Evolutionary conservation across 495 filamentous ascomycete genomes (phyloP), one percentile per base, ranked within the genome.

Genomic region (Xylaria scruposa): DNA sequence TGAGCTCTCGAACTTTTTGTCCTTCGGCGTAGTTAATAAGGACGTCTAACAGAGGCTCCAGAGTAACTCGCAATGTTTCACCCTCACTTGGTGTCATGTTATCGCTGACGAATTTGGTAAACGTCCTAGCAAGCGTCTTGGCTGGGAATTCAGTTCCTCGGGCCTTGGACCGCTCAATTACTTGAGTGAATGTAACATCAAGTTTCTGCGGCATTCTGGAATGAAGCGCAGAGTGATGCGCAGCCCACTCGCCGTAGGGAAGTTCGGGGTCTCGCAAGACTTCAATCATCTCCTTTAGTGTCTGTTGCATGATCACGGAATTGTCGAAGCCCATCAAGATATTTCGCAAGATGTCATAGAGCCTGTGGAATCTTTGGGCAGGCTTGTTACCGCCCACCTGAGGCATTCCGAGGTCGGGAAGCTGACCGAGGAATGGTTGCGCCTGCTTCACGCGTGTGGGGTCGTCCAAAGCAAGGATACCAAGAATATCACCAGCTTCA

Each of bases 401-500:
- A 19, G 97, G 94, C 44, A 91, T 86, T 42, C 97, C 96, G 68
- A 97, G 87, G 59, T 94, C 91, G 51, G 95, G 95, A 65, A 99
- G 90, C 78, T 97, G 92, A 44, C 92, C 96, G 63, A 94, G 85
- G 88, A 97, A 99, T n/a, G 96, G 92, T 79, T 97, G 92, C 17
- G 96, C 97, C 73, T 97, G 95, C 87, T 98, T 97, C 78, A 99
- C 94, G 73, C 94, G 93, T 59, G 93, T 93, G 15, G 96, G 97
- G 79, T 99, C 96, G 81, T 99, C 96, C 66, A 99, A 86, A 74
- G 95, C 91, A 31, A 99, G 90, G 72, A 99, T 97, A 83, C 94
- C 96, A n/a, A 99, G 90, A 72, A 98, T 98, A 76, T 99, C 96
- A 79, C 96, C 96, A 77, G 96, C 96, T 82, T 98, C 94, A 42